Conservation (phyloP, 306 rosid species). For the Quercus parvula region DNA sequence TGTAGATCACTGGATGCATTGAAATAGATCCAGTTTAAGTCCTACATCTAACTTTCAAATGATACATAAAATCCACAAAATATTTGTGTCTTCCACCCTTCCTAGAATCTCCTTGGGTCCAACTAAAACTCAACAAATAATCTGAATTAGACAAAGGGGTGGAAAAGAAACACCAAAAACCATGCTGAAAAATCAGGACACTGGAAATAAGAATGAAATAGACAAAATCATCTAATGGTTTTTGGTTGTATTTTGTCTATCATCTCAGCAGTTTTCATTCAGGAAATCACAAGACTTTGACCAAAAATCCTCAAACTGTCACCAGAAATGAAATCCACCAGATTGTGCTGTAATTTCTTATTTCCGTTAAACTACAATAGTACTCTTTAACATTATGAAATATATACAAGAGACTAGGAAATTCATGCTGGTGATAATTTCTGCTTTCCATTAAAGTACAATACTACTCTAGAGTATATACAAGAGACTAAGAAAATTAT, state of each 20-base stretch:
- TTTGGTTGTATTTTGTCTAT: slow-evolving; percentile 11
- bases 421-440: background rate
- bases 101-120: background rate
- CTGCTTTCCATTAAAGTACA: slow-evolving; percentile 1
- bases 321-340: slow-evolving; percentile 9
- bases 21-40: background rate
- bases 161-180: no score
- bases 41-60: background rate
- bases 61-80: background rate
- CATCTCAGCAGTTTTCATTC: slow-evolving; percentile 13
- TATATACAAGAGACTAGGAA: background rate
- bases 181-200: background rate
- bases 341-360: background rate
- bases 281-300: slow-evolving; percentile 5
- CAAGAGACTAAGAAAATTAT: background rate
- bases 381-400: background rate
- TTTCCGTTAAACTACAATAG: background rate
- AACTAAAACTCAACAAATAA: no score
- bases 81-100: background rate
- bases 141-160: no score
- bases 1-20: background rate
- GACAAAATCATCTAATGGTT: slow-evolving; percentile 6
- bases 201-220: background rate
- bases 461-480: background rate
- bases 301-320: slow-evolving; percentile 9